Conservation (phyloP, 805 yeast species). For the Yarrowia sp. region DNA sequence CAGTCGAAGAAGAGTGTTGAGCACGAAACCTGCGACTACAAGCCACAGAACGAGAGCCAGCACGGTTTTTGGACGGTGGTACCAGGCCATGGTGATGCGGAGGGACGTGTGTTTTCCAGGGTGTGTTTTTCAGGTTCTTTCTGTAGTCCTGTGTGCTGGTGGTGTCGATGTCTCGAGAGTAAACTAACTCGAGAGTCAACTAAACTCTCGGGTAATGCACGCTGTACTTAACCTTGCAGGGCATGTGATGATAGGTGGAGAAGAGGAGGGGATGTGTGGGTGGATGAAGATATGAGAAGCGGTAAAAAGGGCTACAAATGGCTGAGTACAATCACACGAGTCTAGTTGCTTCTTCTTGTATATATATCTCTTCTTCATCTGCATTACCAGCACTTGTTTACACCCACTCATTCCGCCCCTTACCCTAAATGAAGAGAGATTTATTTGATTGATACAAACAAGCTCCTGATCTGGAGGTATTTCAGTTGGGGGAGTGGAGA, state of each 20-base stretch:
- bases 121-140: background rate
- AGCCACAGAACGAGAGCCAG: slow-evolving; percentile 22
- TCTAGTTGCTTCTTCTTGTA: no score
- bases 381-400: no score
- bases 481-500: no score
- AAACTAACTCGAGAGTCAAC: background rate
- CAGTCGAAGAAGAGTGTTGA: background rate
- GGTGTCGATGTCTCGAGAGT: background rate
- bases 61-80: slow-evolving; percentile 24
- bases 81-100: slow-evolving; percentile 25
- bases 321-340: no score
- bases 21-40: slow-evolving; percentile 11
- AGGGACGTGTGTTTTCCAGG: background rate
- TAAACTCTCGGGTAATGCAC: slow-evolving; percentile 31
- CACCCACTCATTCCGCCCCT: no score
- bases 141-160: background rate
- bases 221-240: slow-evolving; percentile 28
- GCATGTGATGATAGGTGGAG: slow-evolving; percentile 18
- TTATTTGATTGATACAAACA: no score
- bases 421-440: no score
- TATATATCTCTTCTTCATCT: no score
- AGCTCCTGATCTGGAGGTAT: no score
- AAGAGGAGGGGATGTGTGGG: no score
- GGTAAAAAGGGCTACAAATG: no score
- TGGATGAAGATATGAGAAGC: no score